These are phyloP conservation scores for Alternaria novae-zelandiae DNA, from an alignment of 2,329 filamentous ascomycete species.

Conservation along the genomic window DNA sequence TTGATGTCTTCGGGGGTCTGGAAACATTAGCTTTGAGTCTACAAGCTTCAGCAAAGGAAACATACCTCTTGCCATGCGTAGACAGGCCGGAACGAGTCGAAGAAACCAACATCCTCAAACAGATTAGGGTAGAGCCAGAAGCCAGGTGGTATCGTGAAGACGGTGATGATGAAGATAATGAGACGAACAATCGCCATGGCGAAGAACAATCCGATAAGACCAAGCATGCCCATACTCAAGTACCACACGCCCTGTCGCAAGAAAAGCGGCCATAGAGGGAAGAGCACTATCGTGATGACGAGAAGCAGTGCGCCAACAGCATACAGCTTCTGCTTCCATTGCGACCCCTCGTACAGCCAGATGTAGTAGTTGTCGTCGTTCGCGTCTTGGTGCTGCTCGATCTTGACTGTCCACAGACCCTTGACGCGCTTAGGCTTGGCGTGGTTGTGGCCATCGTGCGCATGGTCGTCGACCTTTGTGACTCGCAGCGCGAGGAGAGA, in stretches of 20 bases:
- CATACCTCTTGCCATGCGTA: conserved; percentile 97
- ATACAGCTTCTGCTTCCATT: conserved; percentile 93
- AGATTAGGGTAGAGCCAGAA: conserved; percentile 98
- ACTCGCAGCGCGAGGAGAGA: conserved; percentile 94
- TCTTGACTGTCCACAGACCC: conserved; percentile 93
- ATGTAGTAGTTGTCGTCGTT: conserved; percentile 90
- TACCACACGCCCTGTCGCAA: conserved; percentile 96
- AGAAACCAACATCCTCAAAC: conserved; percentile 98
- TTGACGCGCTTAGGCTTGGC: conserved; percentile 81
- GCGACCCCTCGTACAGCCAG: conserved; percentile 93
- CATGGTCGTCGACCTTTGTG: conserved; percentile 78
- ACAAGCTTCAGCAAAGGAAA: neutral
- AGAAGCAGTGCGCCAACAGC: conserved; percentile 79
- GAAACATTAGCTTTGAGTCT: neutral
- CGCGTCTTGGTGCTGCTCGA: conserved; percentile 94
- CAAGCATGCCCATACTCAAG: conserved; percentile 90
- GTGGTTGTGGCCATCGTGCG: conserved; percentile 66
- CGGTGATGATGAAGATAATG: conserved; percentile 91
- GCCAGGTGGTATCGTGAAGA: conserved; percentile 82
- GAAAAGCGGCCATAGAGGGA: conserved; percentile 93
- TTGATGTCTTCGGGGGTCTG: conserved; percentile 52
- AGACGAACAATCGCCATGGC: conserved; percentile 96
- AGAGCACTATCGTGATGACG: conserved; percentile 90
- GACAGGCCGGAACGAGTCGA: conserved; percentile 93
- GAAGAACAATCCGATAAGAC: conserved; percentile 91